Evolutionary conservation across 2,329 filamentous ascomycete genomes (phyloP).

Genomic region (Phyllachora maydis): DNA sequence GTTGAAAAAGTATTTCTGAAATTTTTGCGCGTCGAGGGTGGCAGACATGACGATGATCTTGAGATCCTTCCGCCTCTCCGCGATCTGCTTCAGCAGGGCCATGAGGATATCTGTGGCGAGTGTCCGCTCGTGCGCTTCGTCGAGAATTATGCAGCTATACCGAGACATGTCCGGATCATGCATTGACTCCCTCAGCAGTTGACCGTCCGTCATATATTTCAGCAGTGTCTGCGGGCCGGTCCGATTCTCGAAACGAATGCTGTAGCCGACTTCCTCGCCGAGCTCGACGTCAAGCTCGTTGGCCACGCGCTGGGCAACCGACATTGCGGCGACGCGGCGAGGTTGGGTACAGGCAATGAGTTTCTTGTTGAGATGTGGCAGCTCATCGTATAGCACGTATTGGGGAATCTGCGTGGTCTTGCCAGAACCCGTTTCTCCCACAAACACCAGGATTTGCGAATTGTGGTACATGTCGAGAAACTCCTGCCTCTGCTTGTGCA

Average conservation of each 20-base stretch:
- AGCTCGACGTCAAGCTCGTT: slow-evolving; percentile 88
- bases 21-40: slow-evolving; percentile 92
- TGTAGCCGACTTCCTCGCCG: slow-evolving; percentile 93
- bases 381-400: slow-evolving; percentile 92
- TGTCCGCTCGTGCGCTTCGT: slow-evolving; percentile 95
- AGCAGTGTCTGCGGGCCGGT: slow-evolving; percentile 75
- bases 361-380: slow-evolving; percentile 70
- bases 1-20: slow-evolving; percentile 91
- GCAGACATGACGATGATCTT: slow-evolving; percentile 99
- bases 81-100: slow-evolving; percentile 84
- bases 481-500: slow-evolving; percentile 84
- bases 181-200: slow-evolving; percentile 92
- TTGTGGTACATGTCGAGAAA: slow-evolving; percentile 87
- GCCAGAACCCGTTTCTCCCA: slow-evolving; percentile 96
- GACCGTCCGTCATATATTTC: slow-evolving; percentile 99
- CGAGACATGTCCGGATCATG: slow-evolving; percentile 79
- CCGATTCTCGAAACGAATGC: slow-evolving; percentile 94
- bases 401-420: slow-evolving; percentile 99
- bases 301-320: slow-evolving; percentile 91
- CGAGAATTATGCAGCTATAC: slow-evolving; percentile 95
- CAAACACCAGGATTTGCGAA: slow-evolving; percentile 91
- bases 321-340: slow-evolving; percentile 95
- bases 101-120: slow-evolving; percentile 95
- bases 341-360: slow-evolving; percentile 95
- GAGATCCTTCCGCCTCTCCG: slow-evolving; percentile 61